A percentile compares a stretch with the other conserved stretches of the same genome.
phyloP scores from a whole-genome alignment of 1,139 yeast species.

The Geotrichum cucujoidarum region DNA sequence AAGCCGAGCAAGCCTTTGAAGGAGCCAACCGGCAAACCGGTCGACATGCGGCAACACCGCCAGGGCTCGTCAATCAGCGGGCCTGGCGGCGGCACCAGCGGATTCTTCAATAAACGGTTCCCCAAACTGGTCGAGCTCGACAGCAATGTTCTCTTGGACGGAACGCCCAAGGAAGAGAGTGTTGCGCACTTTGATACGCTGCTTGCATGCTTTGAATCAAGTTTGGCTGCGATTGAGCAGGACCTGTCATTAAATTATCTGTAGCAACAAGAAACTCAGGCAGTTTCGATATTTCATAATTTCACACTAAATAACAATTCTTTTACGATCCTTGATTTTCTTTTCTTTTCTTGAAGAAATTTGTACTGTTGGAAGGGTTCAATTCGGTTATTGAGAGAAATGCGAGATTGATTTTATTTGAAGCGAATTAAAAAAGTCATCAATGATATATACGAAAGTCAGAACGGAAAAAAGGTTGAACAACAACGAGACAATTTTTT shows the following conservation, averaged over 20 bases:
- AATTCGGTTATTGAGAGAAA: no score
- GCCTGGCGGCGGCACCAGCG: neutral
- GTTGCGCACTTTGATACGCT: constrained; percentile 30
- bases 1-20: constrained; percentile 7
- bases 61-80: neutral
- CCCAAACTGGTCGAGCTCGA: constrained; percentile 29
- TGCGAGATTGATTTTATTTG: neutral
- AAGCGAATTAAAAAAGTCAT: neutral
- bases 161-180: constrained; percentile 31
- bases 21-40: constrained; percentile 4
- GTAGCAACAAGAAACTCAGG: no score
- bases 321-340: no score
- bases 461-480: neutral
- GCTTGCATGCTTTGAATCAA: constrained; percentile 29
- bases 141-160: constrained; percentile 32
- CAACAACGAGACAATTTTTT: neutral
- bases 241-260: constrained; percentile 9
- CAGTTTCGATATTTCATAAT: no score
- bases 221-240: constrained; percentile 24
- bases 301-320: no score
- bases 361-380: no score
- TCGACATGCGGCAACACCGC: constrained; percentile 8
- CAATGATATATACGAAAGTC: constrained; percentile 1
- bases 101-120: constrained; percentile 20
- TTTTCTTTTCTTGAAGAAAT: no score